Percentiles rank a stretch among this genome's conserved stretches.
Conservation (phyloP, 345 rosid species). For the Laguncularia racemosa region DNA sequence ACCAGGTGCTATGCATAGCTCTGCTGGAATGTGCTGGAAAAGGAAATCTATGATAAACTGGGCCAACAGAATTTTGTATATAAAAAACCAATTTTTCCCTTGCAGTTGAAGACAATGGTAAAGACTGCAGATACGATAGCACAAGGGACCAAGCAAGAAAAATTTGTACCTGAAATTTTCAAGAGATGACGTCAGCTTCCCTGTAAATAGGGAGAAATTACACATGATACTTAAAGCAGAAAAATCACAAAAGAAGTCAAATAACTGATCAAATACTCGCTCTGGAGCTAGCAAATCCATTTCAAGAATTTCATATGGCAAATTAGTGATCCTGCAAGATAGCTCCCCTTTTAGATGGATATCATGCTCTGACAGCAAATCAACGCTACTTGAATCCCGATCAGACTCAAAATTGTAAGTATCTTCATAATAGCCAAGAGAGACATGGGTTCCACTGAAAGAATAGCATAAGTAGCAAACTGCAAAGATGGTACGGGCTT, state of each 20-base stretch:
- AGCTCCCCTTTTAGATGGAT: conserved; percentile 60
- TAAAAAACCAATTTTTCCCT: conserved; percentile 77
- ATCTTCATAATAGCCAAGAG: conserved; percentile 59
- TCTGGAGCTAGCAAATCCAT: conserved; percentile 55
- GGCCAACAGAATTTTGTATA: conserved; percentile 56
- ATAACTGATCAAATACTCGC: conserved; percentile 53
- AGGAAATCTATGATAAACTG: conserved; percentile 74
- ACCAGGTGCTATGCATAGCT: conserved; percentile 38
- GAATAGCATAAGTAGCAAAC: conserved; percentile 73
- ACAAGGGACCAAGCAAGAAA: conserved; percentile 86
- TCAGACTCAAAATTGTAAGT: conserved; percentile 24
- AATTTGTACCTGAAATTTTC: conserved; percentile 50
- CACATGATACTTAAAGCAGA: neutral
- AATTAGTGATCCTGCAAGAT: conserved; percentile 56
- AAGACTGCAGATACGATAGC: conserved; percentile 63
- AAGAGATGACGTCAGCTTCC: too few relatives aligned
- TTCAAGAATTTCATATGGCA: conserved; percentile 59
- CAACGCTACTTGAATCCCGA: conserved; percentile 28
- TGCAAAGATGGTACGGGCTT: conserved; percentile 57
- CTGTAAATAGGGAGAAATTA: too few relatives aligned
- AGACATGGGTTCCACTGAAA: conserved; percentile 77
- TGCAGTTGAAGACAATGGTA: conserved; percentile 52
- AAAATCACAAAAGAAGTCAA: conserved; percentile 5
- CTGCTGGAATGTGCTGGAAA: conserved; percentile 84
- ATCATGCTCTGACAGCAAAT: conserved; percentile 46